Evolutionary conservation across 2,329 filamentous ascomycete species (phyloP).

Genomic region (Lachnellula willkommii): DNA sequence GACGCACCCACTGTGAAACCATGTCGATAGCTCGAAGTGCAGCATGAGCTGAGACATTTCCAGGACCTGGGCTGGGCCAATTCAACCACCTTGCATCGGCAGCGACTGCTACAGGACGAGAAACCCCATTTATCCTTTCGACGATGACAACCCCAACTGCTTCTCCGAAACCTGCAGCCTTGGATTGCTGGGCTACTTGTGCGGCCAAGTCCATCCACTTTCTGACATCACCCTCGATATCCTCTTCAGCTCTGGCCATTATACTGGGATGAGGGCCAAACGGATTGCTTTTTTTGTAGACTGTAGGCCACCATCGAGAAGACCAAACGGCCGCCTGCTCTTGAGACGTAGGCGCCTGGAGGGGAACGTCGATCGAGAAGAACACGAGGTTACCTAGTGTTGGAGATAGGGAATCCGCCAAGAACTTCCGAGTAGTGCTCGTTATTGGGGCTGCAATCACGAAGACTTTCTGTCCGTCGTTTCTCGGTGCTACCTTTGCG

Average conservation of each 20-base stretch:
- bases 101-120: conserved; percentile 59
- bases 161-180: conserved; percentile 56
- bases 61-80: conserved; percentile 38
- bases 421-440: conserved; percentile 47
- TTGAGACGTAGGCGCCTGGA: conserved; percentile 68
- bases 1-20: conserved; percentile 54
- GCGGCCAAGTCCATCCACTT: conserved; percentile 65
- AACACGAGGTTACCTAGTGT: conserved; percentile 44
- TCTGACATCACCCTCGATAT: conserved; percentile 58
- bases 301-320: conserved; percentile 72
- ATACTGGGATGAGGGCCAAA: conserved; percentile 77
- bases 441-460: conserved; percentile 47
- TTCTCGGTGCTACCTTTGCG: conserved; percentile 40
- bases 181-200: conserved; percentile 55
- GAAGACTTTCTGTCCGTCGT: conserved; percentile 41
- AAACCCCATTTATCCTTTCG: conserved; percentile 39
- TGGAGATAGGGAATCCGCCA: conserved; percentile 43
- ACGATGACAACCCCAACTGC: conserved; percentile 71
- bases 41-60: conserved; percentile 72
- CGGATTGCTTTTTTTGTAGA: conserved; percentile 83
- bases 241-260: conserved; percentile 63
- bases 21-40: conserved; percentile 77
- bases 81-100: conserved; percentile 69
- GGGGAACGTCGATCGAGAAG: conserved; percentile 56
- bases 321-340: conserved; percentile 72